Evolutionary conservation across 257 asterid genomes (phyloP), one percentile per base, ranked within the genome.

Genomic region (Haberlea rhodopensis): DNA sequence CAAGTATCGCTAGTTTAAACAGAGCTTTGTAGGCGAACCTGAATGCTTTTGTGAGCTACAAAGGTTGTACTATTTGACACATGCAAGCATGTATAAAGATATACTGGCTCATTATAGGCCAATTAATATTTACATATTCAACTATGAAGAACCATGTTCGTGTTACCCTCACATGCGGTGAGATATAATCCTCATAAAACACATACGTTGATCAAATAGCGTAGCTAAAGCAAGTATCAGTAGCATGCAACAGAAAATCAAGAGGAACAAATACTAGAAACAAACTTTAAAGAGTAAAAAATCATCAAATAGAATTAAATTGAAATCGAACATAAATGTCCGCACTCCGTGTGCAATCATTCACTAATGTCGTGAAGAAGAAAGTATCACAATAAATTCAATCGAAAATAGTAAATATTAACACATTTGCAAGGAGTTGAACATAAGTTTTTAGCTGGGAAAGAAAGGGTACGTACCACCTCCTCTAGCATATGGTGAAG

Each of bases 401-500:
- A 72, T 37, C 52, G 20, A 67, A 49, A 21, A 11, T 1, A 34
- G 54, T 8, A 63, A 11, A 51, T 25, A 61, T 5, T 10, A 37
- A 19, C 26, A 19, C 13, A 71, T 58, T 8, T 57, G 23, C 52
- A 65, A n/a, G 31, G 16, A 57, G 60, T 15, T 19, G 29, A 57
- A n/a, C 53, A 51, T 57, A 67, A 53, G 49, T 31, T 16, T n/a
- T 40, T 21, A 2, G 67, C 25, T 18, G 37, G 37, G 64, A 51
- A 71, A 40, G n/a, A 22, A 53, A 48, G 19, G 53, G 56, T 23
- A 64, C 73, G 49, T 80, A 79, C 86, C 82, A 66, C 76, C 79
- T 65, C 74, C 78, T 67, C 76, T 73, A 53, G 75, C 66, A 31
- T 75, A 72, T 4, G 70, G 67, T 45, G 90, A 79, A 11, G 80